Base-by-base conservation (phyloP, 2,329 filamentous ascomycete genomes). In the Verticillium nonalfalfae region DNA sequence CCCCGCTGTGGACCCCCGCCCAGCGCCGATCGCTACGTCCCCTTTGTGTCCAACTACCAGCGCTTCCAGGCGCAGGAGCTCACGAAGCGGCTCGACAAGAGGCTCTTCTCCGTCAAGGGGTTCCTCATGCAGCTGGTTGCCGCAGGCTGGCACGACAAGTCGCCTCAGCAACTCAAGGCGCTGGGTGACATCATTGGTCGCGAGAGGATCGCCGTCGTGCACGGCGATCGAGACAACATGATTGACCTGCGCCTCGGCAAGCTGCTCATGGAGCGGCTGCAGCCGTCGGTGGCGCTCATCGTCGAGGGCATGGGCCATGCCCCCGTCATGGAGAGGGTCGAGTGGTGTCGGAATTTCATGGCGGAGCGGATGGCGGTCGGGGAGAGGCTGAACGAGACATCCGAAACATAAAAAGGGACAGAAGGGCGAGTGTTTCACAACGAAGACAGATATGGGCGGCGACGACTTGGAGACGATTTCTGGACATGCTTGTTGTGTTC, bases 51-150 rank as follows among this genome's bases (percentile, higher is more conserved):
- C 59, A 95, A 94, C 70, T 92, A 87, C 62, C 90, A 95, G 76
- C 88, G 93, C 5, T 94, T 93, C 70, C 88, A 90, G 33, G 92
- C 93, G 0, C 86, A 89, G 66, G 91, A 96, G 74, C 74, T 96
- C 65, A 79, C 78, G 69, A 96, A 96, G 78, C 82, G 89, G 18
- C 75, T 79, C 15, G 81, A 90, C 62, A 76, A 80, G 1, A 76
- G 79, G 1, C 78, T 78, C 6, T 94, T 92, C 72, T 85, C 83
- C 3, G 81, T 79, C 56, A 79, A 78, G 36, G 90, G 90, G 1
- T 92, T 95, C 72, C 71, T 95, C 36, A 79, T 90, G 67, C 93
- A 97, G 77, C 83, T 91, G 2, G 79, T 91, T 58, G 93, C 92
- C 1, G 90, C 89, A 0, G 90, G 86, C 0, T 91, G 90, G 84